Conservation (phyloP, 228 moss, liverwort and hornwort species). For the Sphagnum fallax region DNA sequence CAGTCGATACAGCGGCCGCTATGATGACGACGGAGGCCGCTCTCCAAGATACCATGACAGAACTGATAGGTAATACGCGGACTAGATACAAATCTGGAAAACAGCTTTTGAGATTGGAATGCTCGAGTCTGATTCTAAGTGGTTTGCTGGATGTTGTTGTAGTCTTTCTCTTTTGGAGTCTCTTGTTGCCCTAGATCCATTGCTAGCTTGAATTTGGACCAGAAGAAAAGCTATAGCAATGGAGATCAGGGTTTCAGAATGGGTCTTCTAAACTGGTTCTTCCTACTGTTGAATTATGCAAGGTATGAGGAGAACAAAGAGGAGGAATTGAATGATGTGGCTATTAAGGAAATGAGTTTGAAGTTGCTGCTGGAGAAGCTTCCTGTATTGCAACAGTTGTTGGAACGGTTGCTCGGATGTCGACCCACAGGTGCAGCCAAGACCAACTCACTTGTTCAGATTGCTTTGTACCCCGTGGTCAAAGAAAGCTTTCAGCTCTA, state of each 20-base stretch:
- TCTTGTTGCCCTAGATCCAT: no score
- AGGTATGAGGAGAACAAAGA: slow-evolving; percentile 27
- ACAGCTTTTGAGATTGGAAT: no score
- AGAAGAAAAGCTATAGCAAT: no score
- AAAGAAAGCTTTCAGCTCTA: slow-evolving; percentile 73
- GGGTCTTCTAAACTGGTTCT: no score
- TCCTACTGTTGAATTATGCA: slow-evolving; percentile 2
- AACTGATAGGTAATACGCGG: slow-evolving; percentile 6
- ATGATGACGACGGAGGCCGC: slow-evolving; percentile 44
- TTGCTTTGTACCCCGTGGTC: slow-evolving; percentile 65
- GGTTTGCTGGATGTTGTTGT: no score
- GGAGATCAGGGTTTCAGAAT: no score
- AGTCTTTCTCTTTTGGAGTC: no score
- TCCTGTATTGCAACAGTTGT: slow-evolving; percentile 80
- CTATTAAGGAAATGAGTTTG: slow-evolving; percentile 69
- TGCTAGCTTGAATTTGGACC: no score
- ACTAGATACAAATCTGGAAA: no score
- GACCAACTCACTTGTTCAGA: slow-evolving; percentile 69
- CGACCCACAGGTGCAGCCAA: slow-evolving; percentile 82
- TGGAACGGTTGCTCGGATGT: slow-evolving; percentile 87
- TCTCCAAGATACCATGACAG: slow-evolving; percentile 42
- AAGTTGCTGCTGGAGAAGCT: slow-evolving; percentile 72
- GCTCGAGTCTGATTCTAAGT: no score
- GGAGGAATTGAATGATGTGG: slow-evolving; percentile 17
- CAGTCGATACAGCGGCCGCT: slow-evolving; percentile 26